Evolutionary conservation across 129 eudicot genomes (phyloP).

Genomic region (Chrysanthemum lavandulifolium): DNA sequence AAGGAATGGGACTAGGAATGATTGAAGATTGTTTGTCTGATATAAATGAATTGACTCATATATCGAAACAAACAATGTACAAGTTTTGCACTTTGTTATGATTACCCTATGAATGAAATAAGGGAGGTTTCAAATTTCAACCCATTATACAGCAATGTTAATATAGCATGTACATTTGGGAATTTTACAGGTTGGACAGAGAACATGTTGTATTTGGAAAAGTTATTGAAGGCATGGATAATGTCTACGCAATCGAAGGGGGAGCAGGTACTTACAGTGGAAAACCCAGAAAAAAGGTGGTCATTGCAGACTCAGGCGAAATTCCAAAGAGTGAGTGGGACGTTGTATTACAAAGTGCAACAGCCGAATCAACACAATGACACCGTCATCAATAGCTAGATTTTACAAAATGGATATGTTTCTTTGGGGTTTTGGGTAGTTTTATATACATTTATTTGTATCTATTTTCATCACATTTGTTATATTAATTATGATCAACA

Average conservation of each 20-base stretch:
- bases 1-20: too few species aligned
- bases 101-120: too few species aligned
- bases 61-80: too few species aligned
- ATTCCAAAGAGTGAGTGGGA: constrained; percentile 77
- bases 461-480: constrained; percentile 19
- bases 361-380: constrained; percentile 34
- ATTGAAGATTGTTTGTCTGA: too few species aligned
- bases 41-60: too few species aligned
- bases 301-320: constrained; percentile 78
- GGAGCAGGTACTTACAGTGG: constrained; percentile 97
- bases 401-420: constrained; percentile 21
- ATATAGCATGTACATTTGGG: background rate
- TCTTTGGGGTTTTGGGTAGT: constrained; percentile 8
- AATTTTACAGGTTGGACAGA: constrained; percentile 67
- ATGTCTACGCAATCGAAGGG: constrained; percentile 86
- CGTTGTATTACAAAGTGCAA: constrained; percentile 38
- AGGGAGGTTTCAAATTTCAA: background rate
- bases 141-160: background rate
- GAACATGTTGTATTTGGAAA: constrained; percentile 86
- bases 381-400: constrained; percentile 17
- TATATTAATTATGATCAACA: constrained; percentile 12
- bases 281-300: constrained; percentile 85
- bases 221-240: constrained; percentile 90
- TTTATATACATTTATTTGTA: constrained; percentile 34
- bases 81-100: too few species aligned